Base-by-base conservation (phyloP, 805 yeast species). In the Yueomyces sinensis region DNA sequence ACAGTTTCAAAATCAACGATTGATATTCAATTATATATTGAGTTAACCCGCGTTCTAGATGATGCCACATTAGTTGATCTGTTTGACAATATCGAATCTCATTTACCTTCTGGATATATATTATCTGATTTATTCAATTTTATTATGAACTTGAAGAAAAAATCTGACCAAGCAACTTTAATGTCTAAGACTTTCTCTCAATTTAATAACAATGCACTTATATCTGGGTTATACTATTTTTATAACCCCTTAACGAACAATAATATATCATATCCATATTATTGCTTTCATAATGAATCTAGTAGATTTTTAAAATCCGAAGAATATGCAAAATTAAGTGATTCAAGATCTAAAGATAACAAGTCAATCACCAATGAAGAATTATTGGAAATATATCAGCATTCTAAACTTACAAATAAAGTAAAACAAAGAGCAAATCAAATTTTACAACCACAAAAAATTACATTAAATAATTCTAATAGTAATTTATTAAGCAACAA, bases 211-310 rank as follows among this genome's bases (percentile, higher is more conserved):
- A 34, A 42, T 27, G 52, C 59, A n/a, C 35, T 57, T 16, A 38
- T 57, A 14, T 42, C 54, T 7, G 62, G 62, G 17, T 41, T 57
- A 24, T 45, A 42, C 14, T 54, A 47, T 34, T 54, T 48, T 32
- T 38, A 46, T 7, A 47, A 49, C 27, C n/a, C n/a, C n/a, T 35
- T 33, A 23, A 46, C 38, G 1, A 39, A 34, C 5, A 41, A 39
- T 11, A 32, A 28, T 7, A 46, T 51, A 18, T 39, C 40, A 13
- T 24, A 38, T 11, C 34, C 41, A 9, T 57, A 56, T 35, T 56
- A 52, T 34, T 27, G 34, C 2, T 57, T 56, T 36, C 62, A 57
- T 33, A 3, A 23, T 13, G 44, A 49, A 34, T 56, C 59, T 1
- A 52, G 61, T 2, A 39, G 37, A 9, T 54, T 47, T 30, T 37